Evolutionary conservation across 352 stramenopile species (phyloP), one percentile per base, ranked within the genome.

Genomic region (Phytophthora fragariaefolia): DNA sequence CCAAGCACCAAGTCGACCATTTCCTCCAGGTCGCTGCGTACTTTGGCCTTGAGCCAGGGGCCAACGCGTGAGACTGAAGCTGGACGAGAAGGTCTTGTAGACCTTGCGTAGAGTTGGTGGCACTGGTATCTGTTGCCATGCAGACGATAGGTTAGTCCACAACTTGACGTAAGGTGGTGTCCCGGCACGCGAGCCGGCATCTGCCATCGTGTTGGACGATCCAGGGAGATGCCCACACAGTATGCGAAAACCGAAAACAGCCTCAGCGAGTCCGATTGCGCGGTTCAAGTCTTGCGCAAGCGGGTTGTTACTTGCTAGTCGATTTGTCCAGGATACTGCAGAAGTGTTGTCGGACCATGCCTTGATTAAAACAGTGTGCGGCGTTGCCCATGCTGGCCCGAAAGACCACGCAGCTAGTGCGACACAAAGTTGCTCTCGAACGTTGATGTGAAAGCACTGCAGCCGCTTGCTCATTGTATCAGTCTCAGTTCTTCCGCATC

Each of bases 51-150:
- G 54, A 62, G 4, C 15, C 27, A 8, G 1, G 5, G 42, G 40
- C 42, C 54, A 62, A 5, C 36, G 42, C 53, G 7, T 43, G 18
- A 28, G 42, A 38, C 8, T 62, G 54, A 34, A 62, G 54, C 6
- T 46, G 12, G 13, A 15, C 7, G 42, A 62, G 43, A 62, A 43
- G 17, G 32, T 40, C 12, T 40, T 18, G 32, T 18, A 40, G n/a
- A 40, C 9, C 32, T 10, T 28, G 34, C 42, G 53, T 22, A 38
- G 53, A 13, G 7, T 30, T 18, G 45, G 42, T 40, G 43, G 55
- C 12, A 54, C 7, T 36, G 2, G 6, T 5, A 32, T 15, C 55
- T 48, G 55, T 20, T 3, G 24, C 55, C 55, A 63, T 0, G 20
- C 20, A 5, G 1, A 5, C n/a, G 10, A 53, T 5, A 54, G 20